Evolutionary conservation across 2,329 filamentous ascomycete genomes (phyloP), one percentile per base, ranked within the genome.

Genomic region (Colletotrichum tanaceti): DNA sequence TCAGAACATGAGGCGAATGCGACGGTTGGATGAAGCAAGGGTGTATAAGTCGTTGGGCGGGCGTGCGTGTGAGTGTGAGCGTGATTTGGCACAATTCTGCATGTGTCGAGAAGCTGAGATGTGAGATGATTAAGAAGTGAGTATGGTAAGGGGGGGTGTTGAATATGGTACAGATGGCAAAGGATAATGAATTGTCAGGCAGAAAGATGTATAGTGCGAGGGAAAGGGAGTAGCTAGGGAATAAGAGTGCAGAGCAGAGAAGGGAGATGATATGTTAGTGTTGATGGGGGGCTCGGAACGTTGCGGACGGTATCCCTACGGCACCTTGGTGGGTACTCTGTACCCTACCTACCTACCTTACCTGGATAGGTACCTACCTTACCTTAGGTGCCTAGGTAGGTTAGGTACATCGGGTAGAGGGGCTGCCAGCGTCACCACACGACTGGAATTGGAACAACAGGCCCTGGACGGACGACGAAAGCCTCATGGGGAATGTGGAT

Each of bases 401-500:
- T 4, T 43, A 18, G 41, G 41, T 43, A 18, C 41, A 43, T 16
- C 18, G 7, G 28, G 28, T 32, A 32, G 28, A 7, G 28, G 28
- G 28, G 28, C 9, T 32, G 28, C 28, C 28, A 32, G 41, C 41
- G 44, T 49, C 58, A 60, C 43, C 43, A 60, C 44, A 49, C 58
- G 20, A 32, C 11, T 63, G 59, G 50, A 47, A 63, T 49, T 57
- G 60, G 60, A 63, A 57, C 50, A 63, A 47, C 50, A 57, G 59
- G 59, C 13, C 39, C 59, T 38, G 57, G 20, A 53, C 28, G 28
- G 32, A 58, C 47, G 65, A 66, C 41, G 43, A n/a, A 32, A 55
- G 55, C 65, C 49, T 55, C 18, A 65, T 68, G 49, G 55, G 65
- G 65, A 65, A 68, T 68, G 65, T 65, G 65, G 65, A 65, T 68